Conservation (phyloP, 2,329 filamentous ascomycete species). For the Chaetomiaceae sp. region DNA sequence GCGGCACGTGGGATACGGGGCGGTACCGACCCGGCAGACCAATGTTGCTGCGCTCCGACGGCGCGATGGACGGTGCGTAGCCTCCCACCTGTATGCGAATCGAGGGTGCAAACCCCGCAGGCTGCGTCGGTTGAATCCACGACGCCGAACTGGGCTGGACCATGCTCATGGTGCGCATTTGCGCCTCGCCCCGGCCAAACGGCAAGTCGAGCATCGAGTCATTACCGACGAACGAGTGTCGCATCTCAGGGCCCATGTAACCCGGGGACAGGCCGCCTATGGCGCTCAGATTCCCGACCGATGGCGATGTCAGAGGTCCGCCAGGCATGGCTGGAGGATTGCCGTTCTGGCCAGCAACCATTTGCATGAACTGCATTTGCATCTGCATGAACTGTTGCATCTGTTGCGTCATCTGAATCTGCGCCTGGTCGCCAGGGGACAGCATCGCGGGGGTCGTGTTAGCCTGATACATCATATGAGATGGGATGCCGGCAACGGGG, state of each 20-base stretch:
- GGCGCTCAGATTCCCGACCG: slow-evolving; percentile 27
- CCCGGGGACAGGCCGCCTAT: slow-evolving; percentile 40
- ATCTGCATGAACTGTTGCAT: slow-evolving; percentile 88
- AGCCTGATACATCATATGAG: slow-evolving; percentile 46
- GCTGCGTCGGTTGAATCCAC: slow-evolving; percentile 48
- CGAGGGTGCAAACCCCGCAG: slow-evolving; percentile 46
- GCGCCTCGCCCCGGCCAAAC: slow-evolving; percentile 37
- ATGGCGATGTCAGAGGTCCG: slow-evolving; percentile 28
- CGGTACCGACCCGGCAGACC: slow-evolving; percentile 87
- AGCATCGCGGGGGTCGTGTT: slow-evolving; percentile 37
- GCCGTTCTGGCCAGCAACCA: slow-evolving; percentile 54
- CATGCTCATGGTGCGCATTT: slow-evolving; percentile 76
- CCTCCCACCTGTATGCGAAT: slow-evolving; percentile 49
- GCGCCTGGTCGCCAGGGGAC: slow-evolving; percentile 64
- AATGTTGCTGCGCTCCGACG: slow-evolving; percentile 90
- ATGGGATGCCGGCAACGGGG: slow-evolving; percentile 46
- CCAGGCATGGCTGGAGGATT: slow-evolving; percentile 20
- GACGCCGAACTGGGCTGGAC: slow-evolving; percentile 63
- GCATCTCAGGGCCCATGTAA: slow-evolving; percentile 32
- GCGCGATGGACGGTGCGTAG: slow-evolving; percentile 88
- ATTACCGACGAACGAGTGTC: slow-evolving; percentile 44
- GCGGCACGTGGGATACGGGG: slow-evolving; percentile 68
- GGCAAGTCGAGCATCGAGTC: slow-evolving; percentile 45
- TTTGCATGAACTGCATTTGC: slow-evolving; percentile 93
- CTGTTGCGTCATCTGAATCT: slow-evolving; percentile 76